Evolutionary conservation across 495 filamentous ascomycete species (phyloP), one percentile per base, ranked within the genome.

Genomic region (Penicillium alfredii): DNA sequence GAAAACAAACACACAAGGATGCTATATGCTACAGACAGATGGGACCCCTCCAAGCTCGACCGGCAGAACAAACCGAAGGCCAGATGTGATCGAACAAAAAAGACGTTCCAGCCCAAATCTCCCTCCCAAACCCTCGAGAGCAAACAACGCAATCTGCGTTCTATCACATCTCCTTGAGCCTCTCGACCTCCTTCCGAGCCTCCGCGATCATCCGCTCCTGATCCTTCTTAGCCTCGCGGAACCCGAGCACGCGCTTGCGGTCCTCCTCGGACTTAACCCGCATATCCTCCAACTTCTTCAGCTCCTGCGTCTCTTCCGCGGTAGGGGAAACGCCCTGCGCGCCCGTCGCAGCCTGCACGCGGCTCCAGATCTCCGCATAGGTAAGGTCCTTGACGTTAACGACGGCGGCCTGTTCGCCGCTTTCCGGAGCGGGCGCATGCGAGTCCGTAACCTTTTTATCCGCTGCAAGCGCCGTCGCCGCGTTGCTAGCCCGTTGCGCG

Each of bases 291-390:
- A 86, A 52, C 41, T 81, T 71, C 40, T 60, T 49, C 45, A 84
- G 37, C 56, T 83, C 67, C 10, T 51, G 58, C 50, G 71, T 48
- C 42, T 94, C 85, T 44, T 77, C 72, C 7, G 71, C 55, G 5
- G 77, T 77, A 14, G 80, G 63, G 14, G 67, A 42, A 2, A 94
- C 58, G 13, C 63, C 63, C 31, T 68, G 61, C 7, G 85, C 88
- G 3, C 76, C 76, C 0, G 87, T 95, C 51, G 80, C 61, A 13
- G 67, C 58, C 39, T 88, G 51, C 17, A 98, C 72, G 36, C 80
- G 67, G 4, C 63, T 55, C 45, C 86, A 75, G 40, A 98, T 96
- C 30, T 77, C 63, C 32, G 56, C 31, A 19, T 56, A 64, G n/a
- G 43, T 52, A 19, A 61, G 42, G 31, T 61, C 48, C 37, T 61